phyloP scores from a whole-genome alignment of 139 green algal species.

The Chlorella sp. region DNA sequence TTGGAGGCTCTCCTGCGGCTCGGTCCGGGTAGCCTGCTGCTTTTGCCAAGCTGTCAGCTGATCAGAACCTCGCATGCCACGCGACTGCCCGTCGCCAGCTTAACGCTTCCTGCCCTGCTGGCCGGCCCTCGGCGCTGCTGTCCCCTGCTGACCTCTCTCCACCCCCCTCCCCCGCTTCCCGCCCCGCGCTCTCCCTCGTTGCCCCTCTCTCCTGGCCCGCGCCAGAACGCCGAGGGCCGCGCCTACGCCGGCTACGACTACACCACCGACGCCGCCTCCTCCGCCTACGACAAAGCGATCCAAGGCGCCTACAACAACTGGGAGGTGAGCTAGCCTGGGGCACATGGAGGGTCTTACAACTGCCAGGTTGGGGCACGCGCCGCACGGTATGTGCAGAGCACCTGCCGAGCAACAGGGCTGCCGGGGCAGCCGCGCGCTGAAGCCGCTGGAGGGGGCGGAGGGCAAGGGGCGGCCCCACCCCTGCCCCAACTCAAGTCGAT shows the following conservation, averaged over 20 bases:
- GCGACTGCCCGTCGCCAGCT: too few relatives aligned
- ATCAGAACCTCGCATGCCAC: too few relatives aligned
- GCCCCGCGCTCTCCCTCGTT: background rate
- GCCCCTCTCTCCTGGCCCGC: too few relatives aligned
- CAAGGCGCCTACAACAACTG: slow-evolving; percentile 23
- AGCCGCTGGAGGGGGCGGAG: background rate
- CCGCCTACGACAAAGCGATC: slow-evolving; percentile 18
- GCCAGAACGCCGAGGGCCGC: slow-evolving; percentile 21
- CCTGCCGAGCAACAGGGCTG: background rate
- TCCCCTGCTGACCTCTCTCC: background rate
- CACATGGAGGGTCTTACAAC: too few relatives aligned
- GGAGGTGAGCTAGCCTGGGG: slow-evolving; percentile 8
- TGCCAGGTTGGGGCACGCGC: too few relatives aligned
- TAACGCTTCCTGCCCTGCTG: too few relatives aligned
- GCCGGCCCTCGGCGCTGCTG: background rate
- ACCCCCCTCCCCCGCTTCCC: background rate
- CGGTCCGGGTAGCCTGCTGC: too few relatives aligned
- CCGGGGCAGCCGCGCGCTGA: background rate
- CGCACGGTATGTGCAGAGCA: too few relatives aligned
- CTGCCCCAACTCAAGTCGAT: too few relatives aligned
- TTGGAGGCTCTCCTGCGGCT: too few relatives aligned
- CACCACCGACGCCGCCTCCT: slow-evolving; percentile 7
- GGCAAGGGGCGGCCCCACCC: background rate
- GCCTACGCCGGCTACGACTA: slow-evolving; percentile 18
- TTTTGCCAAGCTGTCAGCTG: too few relatives aligned